Conservation (phyloP, 148 eudicot genomes). For the Vaccinium myrtillus region DNA sequence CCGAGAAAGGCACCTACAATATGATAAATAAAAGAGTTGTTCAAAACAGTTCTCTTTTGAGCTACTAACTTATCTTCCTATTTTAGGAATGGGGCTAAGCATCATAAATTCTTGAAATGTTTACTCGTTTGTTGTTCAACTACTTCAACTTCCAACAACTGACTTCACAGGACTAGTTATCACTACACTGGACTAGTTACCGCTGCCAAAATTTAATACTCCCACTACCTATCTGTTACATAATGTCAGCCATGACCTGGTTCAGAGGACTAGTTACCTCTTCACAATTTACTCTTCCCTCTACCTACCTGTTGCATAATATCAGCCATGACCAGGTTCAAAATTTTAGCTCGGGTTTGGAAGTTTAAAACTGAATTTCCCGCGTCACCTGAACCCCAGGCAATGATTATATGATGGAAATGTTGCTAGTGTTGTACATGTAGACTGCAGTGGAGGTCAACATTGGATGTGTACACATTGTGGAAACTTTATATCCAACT, state of each 20-base stretch:
- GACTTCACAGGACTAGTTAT: neutral
- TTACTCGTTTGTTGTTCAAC: neutral
- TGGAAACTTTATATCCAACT: no score
- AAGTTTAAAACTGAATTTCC: neutral
- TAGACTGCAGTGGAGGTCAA: neutral
- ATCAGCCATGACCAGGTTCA: neutral
- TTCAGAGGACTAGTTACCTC: neutral
- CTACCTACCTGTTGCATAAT: conserved; percentile 2
- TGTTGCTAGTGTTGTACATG: neutral
- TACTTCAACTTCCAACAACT: conserved; percentile 9
- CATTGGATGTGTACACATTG: neutral
- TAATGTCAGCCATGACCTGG: neutral
- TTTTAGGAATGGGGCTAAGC: neutral
- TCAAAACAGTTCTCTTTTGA: neutral
- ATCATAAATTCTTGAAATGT: neutral
- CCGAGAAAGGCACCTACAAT: neutral
- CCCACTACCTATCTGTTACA: neutral
- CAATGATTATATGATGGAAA: neutral
- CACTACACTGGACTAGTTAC: neutral
- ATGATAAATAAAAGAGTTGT: neutral
- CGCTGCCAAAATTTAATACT: neutral
- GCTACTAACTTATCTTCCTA: neutral
- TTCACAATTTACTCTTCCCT: conserved; percentile 12
- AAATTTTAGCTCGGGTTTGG: neutral
- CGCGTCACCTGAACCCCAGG: neutral